phyloP scores from a whole-genome alignment of 306 rosid genomes.

The Urtica urens region DNA sequence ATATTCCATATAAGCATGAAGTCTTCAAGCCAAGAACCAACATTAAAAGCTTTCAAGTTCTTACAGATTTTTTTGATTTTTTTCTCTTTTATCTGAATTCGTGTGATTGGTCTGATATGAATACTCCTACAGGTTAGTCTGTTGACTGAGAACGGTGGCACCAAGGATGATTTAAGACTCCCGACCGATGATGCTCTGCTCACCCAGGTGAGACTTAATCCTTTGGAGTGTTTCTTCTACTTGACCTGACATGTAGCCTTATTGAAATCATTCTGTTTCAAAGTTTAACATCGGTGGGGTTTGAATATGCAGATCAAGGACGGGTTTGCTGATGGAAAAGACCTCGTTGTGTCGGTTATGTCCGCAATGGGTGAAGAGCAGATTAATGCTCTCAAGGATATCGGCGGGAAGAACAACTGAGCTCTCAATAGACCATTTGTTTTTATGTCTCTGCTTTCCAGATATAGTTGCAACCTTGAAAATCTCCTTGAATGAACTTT shows the following conservation, averaged over 20 bases:
- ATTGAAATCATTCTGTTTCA: no score
- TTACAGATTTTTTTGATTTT: not conserved
- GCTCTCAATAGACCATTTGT: not conserved
- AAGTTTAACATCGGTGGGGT: not conserved
- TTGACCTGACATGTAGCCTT: not conserved
- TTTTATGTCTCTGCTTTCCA: not conserved
- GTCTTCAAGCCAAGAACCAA: no score
- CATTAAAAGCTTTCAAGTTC: no score
- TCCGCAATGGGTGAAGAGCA: conserved; percentile 32
- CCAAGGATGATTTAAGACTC: conserved; percentile 26
- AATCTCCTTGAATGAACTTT: conserved; percentile 1
- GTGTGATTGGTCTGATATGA: not conserved
- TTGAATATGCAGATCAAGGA: conserved; percentile 18
- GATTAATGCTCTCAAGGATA: conserved; percentile 31
- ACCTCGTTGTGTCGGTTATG: conserved; percentile 31
- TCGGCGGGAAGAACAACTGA: conserved; percentile 22
- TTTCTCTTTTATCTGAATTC: not conserved
- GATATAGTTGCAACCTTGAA: not conserved
- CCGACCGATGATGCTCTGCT: conserved; percentile 22
- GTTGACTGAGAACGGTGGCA: conserved; percentile 18
- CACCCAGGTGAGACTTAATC: conserved; percentile 22
- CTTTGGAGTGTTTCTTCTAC: not conserved
- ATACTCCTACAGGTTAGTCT: conserved; percentile 19
- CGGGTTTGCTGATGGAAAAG: conserved; percentile 26
- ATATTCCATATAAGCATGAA: no score